phyloP scores from a whole-genome alignment of 192 early-diverging fungal species.

The Gamsiella multidivaricata region DNA sequence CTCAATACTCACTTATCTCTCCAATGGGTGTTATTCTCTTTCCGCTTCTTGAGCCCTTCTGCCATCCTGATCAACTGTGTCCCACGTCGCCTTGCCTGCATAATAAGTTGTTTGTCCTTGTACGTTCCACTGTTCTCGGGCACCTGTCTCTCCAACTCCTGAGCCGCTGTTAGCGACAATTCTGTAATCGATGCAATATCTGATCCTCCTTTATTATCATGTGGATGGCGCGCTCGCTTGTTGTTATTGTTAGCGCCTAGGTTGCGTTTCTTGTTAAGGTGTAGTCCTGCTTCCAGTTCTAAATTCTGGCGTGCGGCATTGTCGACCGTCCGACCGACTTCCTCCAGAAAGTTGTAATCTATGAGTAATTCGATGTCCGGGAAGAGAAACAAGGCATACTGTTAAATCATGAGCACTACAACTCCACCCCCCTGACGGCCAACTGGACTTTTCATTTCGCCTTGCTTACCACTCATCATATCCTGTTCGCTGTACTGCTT shows the following conservation, averaged over 20 bases:
- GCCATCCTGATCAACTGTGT: conserved; percentile 60
- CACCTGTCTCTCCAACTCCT: conserved; percentile 36
- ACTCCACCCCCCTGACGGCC: neutral
- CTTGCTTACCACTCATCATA: conserved; percentile 74
- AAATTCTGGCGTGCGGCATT: conserved; percentile 60
- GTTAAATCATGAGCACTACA: neutral
- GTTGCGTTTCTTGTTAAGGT: conserved; percentile 27
- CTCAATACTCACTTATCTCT: conserved; percentile 56
- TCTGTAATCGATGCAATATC: conserved; percentile 2
- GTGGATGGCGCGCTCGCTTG: conserved; percentile 13
- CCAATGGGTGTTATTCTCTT: conserved; percentile 63
- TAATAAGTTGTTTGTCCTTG: conserved; percentile 42
- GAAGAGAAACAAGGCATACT: neutral
- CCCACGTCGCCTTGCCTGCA: conserved; percentile 55
- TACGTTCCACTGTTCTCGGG: conserved; percentile 35
- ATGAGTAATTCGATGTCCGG: conserved; percentile 8
- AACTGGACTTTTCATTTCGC: neutral
- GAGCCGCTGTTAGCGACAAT: conserved; percentile 26
- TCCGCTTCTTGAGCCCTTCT: conserved; percentile 66
- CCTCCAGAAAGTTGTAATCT: conserved; percentile 79
- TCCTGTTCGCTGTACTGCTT: conserved; percentile 69
- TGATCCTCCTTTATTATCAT: neutral
- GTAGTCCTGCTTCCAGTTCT: conserved; percentile 18
- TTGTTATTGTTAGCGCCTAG: conserved; percentile 20
- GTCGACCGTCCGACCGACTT: conserved; percentile 65